phyloP scores from a whole-genome alignment of 1,139 yeast genomes.

The Protomyces pachydermus region DNA sequence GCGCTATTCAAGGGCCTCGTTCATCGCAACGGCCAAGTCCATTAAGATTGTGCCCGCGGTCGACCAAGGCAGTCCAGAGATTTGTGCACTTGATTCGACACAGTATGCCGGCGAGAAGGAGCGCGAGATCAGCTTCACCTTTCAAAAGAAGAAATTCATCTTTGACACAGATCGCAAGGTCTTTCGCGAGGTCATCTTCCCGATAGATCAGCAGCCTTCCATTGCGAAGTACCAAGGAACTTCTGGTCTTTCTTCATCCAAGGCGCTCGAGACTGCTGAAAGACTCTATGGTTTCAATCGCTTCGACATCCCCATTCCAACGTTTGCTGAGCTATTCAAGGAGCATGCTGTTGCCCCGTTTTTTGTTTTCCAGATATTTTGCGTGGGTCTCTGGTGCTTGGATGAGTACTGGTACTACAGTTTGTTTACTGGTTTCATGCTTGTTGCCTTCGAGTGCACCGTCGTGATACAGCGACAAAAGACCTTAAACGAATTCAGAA shows the following conservation, averaged over 20 bases:
- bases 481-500: conserved; percentile 89
- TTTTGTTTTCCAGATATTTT: conserved; percentile 91
- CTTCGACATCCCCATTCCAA: conserved; percentile 93
- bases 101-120: conserved; percentile 47
- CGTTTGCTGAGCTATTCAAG: conserved; percentile 81
- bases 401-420: conserved; percentile 98
- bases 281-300: conserved; percentile 76
- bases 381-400: conserved; percentile 92
- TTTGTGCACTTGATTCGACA: conserved; percentile 43
- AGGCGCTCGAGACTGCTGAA: conserved; percentile 51
- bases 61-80: conserved; percentile 80
- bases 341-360: conserved; percentile 99
- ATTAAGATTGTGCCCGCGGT: conserved; percentile 77
- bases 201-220: conserved; percentile 60
- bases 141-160: conserved; percentile 89
- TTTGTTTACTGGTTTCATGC: conserved; percentile 83
- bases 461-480: conserved; percentile 93
- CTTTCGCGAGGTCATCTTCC: conserved; percentile 78
- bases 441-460: conserved; percentile 87
- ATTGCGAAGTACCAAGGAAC: conserved; percentile 56
- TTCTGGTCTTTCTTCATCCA: conserved; percentile 50
- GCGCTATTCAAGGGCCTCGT: conserved; percentile 48
- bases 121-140: conserved; percentile 64
- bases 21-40: conserved; percentile 37
- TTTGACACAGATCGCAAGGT: conserved; percentile 51